These are phyloP conservation scores for Harringtonia lauricola DNA, from an alignment of 2,329 filamentous ascomycete genomes.

Conservation along the genomic window DNA sequence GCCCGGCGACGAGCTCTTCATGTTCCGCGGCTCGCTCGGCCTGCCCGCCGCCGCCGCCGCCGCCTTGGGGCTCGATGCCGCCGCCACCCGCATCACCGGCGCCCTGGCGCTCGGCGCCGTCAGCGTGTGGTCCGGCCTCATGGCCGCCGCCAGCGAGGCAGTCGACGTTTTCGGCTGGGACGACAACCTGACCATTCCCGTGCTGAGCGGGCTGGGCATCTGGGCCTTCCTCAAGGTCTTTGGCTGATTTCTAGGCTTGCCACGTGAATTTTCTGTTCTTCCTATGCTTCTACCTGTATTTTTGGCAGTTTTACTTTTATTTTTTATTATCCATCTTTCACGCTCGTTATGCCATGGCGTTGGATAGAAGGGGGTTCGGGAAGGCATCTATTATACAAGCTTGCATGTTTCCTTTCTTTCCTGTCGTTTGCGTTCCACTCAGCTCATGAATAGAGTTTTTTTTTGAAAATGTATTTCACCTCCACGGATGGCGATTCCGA, in stretches of 20 bases:
- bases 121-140: constrained; percentile 78
- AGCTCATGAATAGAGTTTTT: neutral
- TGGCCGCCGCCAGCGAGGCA: constrained; percentile 81
- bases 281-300: neutral
- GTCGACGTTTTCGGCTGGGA: constrained; percentile 91
- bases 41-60: constrained; percentile 51
- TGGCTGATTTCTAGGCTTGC: constrained; percentile 80
- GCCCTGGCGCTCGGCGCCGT: constrained; percentile 65
- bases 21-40: constrained; percentile 69
- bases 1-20: constrained; percentile 61
- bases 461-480: neutral
- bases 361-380: neutral
- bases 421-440: neutral
- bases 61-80: constrained; percentile 47
- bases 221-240: constrained; percentile 89
- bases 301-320: no score
- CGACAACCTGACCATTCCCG: constrained; percentile 93
- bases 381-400: neutral
- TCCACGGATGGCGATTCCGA: no score
- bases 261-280: constrained; percentile 61
- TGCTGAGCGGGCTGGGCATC: constrained; percentile 77
- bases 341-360: no score
- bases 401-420: neutral
- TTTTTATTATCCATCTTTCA: no score
- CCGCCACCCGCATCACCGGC: constrained; percentile 55